phyloP scores from a whole-genome alignment of 2,329 filamentous ascomycete species.

The Dothistroma pini region DNA sequence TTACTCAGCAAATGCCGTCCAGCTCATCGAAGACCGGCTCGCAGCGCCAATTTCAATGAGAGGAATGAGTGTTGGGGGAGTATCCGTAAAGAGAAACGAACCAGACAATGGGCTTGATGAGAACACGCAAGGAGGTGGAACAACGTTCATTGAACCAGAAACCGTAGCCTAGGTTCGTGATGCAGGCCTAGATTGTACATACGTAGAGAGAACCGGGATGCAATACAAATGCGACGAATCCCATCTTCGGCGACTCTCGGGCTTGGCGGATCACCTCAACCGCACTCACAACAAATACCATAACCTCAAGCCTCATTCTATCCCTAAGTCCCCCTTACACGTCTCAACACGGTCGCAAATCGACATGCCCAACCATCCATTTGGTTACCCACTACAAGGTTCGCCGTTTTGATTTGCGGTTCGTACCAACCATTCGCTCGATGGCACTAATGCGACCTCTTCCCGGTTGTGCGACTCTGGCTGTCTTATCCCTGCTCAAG shows the following conservation, averaged over 20 bases:
- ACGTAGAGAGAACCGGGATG: background rate
- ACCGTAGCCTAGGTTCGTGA: background rate
- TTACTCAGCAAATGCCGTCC: conserved; percentile 30
- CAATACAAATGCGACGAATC: background rate
- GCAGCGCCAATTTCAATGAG: conserved; percentile 12
- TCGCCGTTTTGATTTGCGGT: background rate
- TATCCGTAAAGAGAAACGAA: conserved; percentile 7
- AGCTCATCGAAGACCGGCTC: conserved; percentile 22
- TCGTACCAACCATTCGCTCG: background rate
- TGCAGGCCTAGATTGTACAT: background rate
- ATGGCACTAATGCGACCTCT: conserved; percentile 3
- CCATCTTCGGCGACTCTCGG: background rate
- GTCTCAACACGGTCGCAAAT: background rate
- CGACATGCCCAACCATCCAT: background rate
- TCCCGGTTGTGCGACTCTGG: conserved; percentile 8
- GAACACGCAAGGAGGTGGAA: conserved; percentile 8
- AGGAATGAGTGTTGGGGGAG: conserved; percentile 24
- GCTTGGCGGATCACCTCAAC: background rate
- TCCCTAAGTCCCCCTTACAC: background rate
- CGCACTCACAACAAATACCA: background rate
- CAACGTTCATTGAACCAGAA: background rate
- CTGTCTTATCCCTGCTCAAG: conserved; percentile 1
- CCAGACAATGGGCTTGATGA: conserved; percentile 8
- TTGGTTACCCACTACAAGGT: background rate
- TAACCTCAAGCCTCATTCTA: conserved; percentile 1